phyloP scores from a whole-genome alignment of 257 asterid genomes.

The Jaltomata sinuosa region DNA sequence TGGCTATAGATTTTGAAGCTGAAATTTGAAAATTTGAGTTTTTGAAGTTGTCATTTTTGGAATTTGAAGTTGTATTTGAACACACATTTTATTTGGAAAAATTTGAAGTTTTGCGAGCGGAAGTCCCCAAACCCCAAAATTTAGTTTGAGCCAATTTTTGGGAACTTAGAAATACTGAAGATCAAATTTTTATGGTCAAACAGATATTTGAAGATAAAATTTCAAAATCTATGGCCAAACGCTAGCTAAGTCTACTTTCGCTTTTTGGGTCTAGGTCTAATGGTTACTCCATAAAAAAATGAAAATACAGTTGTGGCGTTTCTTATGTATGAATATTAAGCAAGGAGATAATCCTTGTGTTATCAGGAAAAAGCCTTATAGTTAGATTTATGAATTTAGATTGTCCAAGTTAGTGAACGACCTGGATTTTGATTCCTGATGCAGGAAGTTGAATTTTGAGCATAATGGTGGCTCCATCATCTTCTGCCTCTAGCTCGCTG shows the following conservation, averaged over 20 bases:
- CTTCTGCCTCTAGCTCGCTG: slow-evolving; percentile 43
- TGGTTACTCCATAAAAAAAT: neutral
- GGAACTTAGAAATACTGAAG: neutral
- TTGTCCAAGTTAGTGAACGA: neutral
- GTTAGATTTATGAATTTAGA: neutral
- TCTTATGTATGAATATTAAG: neutral
- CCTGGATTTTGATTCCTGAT: neutral
- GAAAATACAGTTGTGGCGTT: neutral
- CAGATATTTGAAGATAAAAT: neutral
- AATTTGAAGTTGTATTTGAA: too few relatives aligned
- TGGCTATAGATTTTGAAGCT: too few relatives aligned
- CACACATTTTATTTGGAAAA: too few relatives aligned
- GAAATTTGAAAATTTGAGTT: too few relatives aligned
- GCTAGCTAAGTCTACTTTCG: neutral
- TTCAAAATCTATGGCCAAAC: neutral
- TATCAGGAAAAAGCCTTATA: neutral
- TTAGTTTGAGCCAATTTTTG: neutral
- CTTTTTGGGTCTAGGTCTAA: neutral
- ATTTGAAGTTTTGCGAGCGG: too few relatives aligned
- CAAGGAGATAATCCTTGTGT: neutral
- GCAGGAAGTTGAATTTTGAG: neutral
- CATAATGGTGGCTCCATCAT: slow-evolving; percentile 34
- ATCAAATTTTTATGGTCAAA: neutral
- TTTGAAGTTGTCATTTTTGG: too few relatives aligned
- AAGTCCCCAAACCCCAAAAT: too few relatives aligned